A percentile compares a stretch with the other conserved stretches of the same genome.
Conservation (phyloP, 805 yeast species). For the Kluyveromyces dobzhanskii region DNA sequence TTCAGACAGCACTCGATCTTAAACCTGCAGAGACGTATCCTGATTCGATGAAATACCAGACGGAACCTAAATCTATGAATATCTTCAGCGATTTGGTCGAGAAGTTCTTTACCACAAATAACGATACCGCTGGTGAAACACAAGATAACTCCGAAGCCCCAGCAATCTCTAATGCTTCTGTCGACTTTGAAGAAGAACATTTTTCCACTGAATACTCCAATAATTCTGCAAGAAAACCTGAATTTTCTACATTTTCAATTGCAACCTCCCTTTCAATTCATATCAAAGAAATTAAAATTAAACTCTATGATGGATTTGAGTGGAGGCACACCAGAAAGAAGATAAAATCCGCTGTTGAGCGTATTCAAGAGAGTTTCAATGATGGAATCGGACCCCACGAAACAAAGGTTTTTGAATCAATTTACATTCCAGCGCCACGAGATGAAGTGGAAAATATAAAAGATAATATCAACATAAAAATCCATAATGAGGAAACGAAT, state of each 20-base stretch:
- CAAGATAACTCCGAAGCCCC: constrained; percentile 21
- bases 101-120: constrained; percentile 14
- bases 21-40: constrained; percentile 57
- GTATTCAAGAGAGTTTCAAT: constrained; percentile 38
- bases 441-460: constrained; percentile 36
- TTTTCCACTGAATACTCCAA: constrained; percentile 6
- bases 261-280: neutral
- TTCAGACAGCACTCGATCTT: constrained; percentile 61
- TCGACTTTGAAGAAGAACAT: constrained; percentile 12
- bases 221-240: neutral
- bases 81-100: constrained; percentile 35
- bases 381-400: constrained; percentile 8
- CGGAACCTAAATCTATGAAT: constrained; percentile 27
- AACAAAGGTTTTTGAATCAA: constrained; percentile 52
- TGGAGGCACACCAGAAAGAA: constrained; percentile 72
- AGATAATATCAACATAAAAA: constrained; percentile 44
- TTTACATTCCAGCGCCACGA: constrained; percentile 55
- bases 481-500: constrained; percentile 33
- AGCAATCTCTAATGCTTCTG: constrained; percentile 9
- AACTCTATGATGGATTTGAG: constrained; percentile 84
- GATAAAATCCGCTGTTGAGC: constrained; percentile 55
- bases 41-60: constrained; percentile 50
- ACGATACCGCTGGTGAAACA: constrained; percentile 8
- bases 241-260: neutral
- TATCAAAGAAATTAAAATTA: constrained; percentile 32